Evolutionary conservation across 2,329 filamentous ascomycete species (phyloP).

Genomic region (Paraphaeosphaeria minitans): DNA sequence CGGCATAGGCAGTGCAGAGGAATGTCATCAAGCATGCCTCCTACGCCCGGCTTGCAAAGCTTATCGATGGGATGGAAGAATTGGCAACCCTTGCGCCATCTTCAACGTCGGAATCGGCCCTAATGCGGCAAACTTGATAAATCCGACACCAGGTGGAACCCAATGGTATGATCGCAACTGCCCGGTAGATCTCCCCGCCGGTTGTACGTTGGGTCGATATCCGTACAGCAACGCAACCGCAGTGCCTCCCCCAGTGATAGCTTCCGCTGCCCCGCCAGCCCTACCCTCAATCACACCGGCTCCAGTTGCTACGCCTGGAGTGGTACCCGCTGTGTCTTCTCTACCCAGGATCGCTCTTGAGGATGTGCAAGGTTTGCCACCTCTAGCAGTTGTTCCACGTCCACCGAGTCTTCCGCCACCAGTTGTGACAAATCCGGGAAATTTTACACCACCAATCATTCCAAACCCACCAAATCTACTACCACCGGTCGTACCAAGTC

Average conservation of each 20-base stretch:
- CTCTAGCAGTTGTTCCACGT: background rate
- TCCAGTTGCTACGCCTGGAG: constrained; percentile 13
- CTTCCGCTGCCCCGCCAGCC: background rate
- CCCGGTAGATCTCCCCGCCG: constrained; percentile 14
- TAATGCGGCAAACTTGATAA: constrained; percentile 18
- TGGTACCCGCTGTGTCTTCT: background rate
- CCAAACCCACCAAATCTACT: background rate
- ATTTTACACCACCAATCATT: background rate
- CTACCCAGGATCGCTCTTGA: background rate
- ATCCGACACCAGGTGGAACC: constrained; percentile 11
- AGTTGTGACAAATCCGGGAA: background rate
- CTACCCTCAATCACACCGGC: background rate
- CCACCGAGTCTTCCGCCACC: background rate
- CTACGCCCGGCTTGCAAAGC: constrained; percentile 18
- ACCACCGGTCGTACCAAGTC: background rate
- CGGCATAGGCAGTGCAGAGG: constrained; percentile 10
- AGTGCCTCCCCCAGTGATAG: background rate
- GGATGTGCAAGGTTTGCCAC: background rate
- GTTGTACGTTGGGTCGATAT: background rate
- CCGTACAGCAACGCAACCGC: background rate
- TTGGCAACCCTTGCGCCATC: constrained; percentile 15
- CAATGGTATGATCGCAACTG: constrained; percentile 27
- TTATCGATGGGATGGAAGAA: constrained; percentile 15
- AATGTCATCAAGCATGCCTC: constrained; percentile 27
- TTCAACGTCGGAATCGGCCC: constrained; percentile 22